A percentile compares a stretch with the other conserved stretches of the same genome.
These are phyloP conservation scores for Claviceps sp. DNA, from an alignment of 2,329 filamentous ascomycete genomes.

Conservation along the genomic window DNA sequence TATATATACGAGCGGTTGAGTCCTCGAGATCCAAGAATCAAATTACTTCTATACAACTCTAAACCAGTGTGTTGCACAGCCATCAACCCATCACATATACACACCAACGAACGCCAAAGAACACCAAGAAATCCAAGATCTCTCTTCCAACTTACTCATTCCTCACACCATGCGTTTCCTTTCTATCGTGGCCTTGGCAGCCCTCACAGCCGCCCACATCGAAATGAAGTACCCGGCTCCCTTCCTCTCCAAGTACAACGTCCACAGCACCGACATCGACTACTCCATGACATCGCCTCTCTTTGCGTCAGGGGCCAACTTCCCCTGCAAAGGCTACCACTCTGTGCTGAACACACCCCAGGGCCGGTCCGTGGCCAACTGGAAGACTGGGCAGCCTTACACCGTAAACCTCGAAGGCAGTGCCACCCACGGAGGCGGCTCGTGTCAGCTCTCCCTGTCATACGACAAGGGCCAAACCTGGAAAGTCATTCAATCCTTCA, in stretches of 20 bases:
- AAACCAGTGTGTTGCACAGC: too few species aligned
- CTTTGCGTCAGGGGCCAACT: conserved; percentile 45
- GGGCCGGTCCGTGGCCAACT: conserved; percentile 44
- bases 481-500: conserved; percentile 45
- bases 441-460: conserved; percentile 62
- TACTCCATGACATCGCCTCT: conserved; percentile 63
- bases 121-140: neutral
- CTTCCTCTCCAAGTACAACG: conserved; percentile 39
- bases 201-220: conserved; percentile 40
- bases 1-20: too few species aligned
- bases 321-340: conserved; percentile 60
- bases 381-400: conserved; percentile 47
- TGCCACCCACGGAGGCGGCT: conserved; percentile 54
- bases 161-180: conserved; percentile 6
- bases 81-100: neutral
- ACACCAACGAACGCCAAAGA: neutral
- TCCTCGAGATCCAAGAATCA: too few species aligned
- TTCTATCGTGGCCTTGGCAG: conserved; percentile 27
- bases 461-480: conserved; percentile 59
- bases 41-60: too few species aligned
- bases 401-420: conserved; percentile 51
- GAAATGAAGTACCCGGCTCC: conserved; percentile 40
- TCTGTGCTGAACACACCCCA: conserved; percentile 31
- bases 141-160: neutral
- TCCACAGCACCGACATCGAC: conserved; percentile 40